Base-by-base conservation (phyloP, 2,329 filamentous ascomycete species). In the Alternaria rosae region DNA sequence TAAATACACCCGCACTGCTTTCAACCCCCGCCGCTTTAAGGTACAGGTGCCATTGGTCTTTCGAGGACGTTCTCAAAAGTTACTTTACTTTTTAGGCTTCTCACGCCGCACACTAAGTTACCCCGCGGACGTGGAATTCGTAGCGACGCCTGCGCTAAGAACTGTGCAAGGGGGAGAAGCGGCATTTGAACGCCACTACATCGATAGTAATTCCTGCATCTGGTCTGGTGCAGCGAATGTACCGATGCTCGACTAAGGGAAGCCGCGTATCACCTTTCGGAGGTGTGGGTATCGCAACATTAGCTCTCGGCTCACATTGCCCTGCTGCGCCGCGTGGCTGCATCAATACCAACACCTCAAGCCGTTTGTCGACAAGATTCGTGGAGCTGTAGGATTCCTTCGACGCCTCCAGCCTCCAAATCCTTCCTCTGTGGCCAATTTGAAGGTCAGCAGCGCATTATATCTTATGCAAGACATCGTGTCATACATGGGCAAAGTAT, bases 161-260 rank as follows among this genome's bases (percentile, higher is more conserved):
- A 47, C 62, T 48, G 42, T 32, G 54, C 30, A 50, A 45, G 59
- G 48, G 42, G 43, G 54, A 57, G 51, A 64, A 47, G 57, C 60
- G 50, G 63, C 50, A 51, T 48, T 57, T 32, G 54, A 48, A 62
- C 56, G 47, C 47, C 47, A 51, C 65, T 56, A 61, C 59, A 28
- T 54, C 21, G 41, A 50, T 21, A 45, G 47, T 59, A 56, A 38
- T 45, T 61, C 21, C 62, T 64, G 23, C 57, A 45, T 50, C 32
- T 44, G 47, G 65, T 44, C 38, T 61, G 48, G 62, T 42, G 64
- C 54, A 42, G 32, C 28, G 25, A 45, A 62, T 60, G 52, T 68
- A 63, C 66, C 66, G 66, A 59, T 54, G 58, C 44, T 61, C 59
- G 52, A 54, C 61, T 66, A 52, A 57, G 23, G 59, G 51, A 52